Evolutionary conservation across 495 filamentous ascomycete species (phyloP).

Genomic region (Trichoderma orchidacearum): DNA sequence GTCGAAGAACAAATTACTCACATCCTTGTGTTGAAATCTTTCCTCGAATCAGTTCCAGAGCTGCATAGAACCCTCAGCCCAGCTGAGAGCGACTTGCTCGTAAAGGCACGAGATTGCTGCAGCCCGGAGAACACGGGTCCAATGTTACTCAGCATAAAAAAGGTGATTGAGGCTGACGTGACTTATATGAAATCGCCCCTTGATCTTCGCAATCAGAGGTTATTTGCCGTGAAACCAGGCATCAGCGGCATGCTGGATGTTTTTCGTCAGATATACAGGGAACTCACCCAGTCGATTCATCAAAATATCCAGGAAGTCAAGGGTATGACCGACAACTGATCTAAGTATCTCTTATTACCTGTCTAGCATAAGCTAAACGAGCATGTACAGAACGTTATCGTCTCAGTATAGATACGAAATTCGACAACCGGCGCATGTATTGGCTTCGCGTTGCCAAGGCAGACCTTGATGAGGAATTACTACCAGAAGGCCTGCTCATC

Average conservation of each 20-base stretch:
- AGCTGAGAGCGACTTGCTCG: constrained; percentile 50
- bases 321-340: constrained; percentile 33
- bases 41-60: constrained; percentile 50
- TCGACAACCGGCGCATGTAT: constrained; percentile 64
- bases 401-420: constrained; percentile 53
- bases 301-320: constrained; percentile 53
- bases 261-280: constrained; percentile 74
- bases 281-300: constrained; percentile 63
- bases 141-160: constrained; percentile 50
- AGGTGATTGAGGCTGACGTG: constrained; percentile 69
- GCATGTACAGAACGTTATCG: constrained; percentile 37
- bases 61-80: constrained; percentile 55
- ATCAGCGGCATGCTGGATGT: constrained; percentile 81
- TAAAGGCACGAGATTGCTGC: constrained; percentile 55
- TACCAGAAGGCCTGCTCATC: constrained; percentile 57
- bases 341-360: too few species aligned
- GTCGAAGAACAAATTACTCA: constrained; percentile 74
- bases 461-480: constrained; percentile 45
- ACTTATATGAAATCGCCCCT: constrained; percentile 66
- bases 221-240: constrained; percentile 81
- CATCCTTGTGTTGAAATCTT: constrained; percentile 77
- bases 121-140: constrained; percentile 41
- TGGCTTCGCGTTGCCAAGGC: constrained; percentile 55
- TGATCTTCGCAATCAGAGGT: constrained; percentile 81
- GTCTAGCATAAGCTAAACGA: neutral